Evolutionary conservation across 306 rosid species (phyloP), one percentile per base, ranked within the genome.

Genomic region (Acacia melanoxylon): DNA sequence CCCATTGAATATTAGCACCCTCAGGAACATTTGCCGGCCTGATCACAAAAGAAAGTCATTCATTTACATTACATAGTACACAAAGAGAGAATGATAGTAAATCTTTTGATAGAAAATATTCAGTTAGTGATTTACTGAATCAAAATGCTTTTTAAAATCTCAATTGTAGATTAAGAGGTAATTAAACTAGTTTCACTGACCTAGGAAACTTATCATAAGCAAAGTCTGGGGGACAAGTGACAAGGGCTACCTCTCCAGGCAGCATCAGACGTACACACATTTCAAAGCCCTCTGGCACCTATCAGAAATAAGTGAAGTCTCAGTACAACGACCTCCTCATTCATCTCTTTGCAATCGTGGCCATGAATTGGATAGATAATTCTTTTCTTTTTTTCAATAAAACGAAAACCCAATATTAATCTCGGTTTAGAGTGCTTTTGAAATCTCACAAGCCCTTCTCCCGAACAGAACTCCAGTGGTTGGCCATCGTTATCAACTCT

Each of bases 271-370:
- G 98, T 79, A 93, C 96, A 87, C 80, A 74, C 98, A 96, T 89
- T 91, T 96, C 99, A 85, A 96, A 92, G 75, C 99, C 99, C 87
- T 92, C 91, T 0, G 98, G 99, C 12, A 96, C 97, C 97, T 92
- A 84, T 74, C 74, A 15, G 83, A 65, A 79, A 48, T n/a, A 65
- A 46, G 74, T 10, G 33, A 82, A 35, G 79, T 80, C 51, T 41
- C 27, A 51, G 68, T 6, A 15, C 76, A 66, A 78, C 37, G 56
- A 74, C 69, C 62, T 40, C 41, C n/a, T n/a, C n/a, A 42, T 66
- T 81, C 54, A 78, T 68, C 74, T 69, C 86, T 78, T 75, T 63
- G 65, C 82, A 78, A 52, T 15, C 37, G 22, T 48, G 29, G 62
- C 71, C 56, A 58, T 58, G 41, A 81, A 61, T 62, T 42, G 59